A percentile compares a stretch with the other conserved stretches of the same genome.
phyloP scores from a whole-genome alignment of 768 basidiomycete species.

The Leccinum broughii region DNA sequence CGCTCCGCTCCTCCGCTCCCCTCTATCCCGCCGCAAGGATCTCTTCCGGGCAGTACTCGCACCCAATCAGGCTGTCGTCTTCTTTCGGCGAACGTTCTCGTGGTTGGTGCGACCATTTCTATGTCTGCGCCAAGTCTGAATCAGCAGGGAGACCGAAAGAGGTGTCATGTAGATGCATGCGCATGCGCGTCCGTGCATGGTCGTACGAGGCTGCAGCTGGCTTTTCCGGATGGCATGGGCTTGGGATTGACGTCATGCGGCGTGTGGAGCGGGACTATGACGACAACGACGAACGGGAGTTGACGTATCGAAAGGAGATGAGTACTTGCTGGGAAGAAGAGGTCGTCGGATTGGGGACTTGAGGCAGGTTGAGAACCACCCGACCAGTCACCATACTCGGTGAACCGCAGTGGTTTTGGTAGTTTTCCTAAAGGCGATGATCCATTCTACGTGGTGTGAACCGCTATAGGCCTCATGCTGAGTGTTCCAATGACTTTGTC shows the following conservation, averaged over 20 bases:
- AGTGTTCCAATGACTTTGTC: background rate
- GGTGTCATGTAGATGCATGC: background rate
- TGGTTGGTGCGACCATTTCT: conserved; percentile 1
- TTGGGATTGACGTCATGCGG: conserved; percentile 17
- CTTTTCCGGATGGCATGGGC: conserved; percentile 32
- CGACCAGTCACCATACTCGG: background rate
- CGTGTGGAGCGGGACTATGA: background rate
- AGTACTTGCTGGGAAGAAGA: background rate
- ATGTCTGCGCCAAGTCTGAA: background rate
- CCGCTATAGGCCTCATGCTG: background rate
- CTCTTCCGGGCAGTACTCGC: conserved; percentile 25
- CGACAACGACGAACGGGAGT: background rate
- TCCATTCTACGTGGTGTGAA: background rate
- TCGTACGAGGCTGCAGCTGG: conserved; percentile 31
- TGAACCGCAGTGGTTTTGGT: background rate
- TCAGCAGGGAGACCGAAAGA: background rate
- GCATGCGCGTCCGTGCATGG: conserved; percentile 3
- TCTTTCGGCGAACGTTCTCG: conserved; percentile 25
- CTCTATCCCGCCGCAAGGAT: conserved; percentile 27
- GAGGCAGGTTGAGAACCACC: no score
- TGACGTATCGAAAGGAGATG: background rate
- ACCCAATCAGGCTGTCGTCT: conserved; percentile 23
- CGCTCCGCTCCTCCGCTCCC: conserved; percentile 27
- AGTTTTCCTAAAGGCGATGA: background rate
- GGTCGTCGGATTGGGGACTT: background rate